Evolutionary conservation across 2,329 filamentous ascomycete species (phyloP).

Genomic region (Trichoderma breve): DNA sequence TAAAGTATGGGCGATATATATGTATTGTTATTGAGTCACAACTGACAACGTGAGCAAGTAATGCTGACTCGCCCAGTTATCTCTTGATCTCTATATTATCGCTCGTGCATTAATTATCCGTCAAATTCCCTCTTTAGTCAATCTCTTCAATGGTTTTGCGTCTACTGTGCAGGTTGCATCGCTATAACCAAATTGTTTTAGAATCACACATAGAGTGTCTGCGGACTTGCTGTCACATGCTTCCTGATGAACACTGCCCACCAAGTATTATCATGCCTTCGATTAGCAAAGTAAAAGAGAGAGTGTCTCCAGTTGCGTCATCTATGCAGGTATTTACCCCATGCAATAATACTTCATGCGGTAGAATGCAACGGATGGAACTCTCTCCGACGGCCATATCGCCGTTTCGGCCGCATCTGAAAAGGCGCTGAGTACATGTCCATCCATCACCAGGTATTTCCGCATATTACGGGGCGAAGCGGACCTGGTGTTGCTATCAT

Average conservation of each 20-base stretch:
- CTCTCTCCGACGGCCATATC: neutral
- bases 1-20: neutral
- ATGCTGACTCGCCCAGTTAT: neutral
- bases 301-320: neutral
- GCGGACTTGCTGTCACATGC: neutral
- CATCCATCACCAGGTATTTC: neutral
- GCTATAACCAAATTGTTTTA: neutral
- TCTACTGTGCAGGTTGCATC: neutral
- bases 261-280: neutral
- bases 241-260: neutral
- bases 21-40: too few species aligned
- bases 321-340: neutral
- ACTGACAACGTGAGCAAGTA: neutral
- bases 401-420: neutral
- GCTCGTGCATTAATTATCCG: neutral
- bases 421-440: neutral
- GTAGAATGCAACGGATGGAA: neutral
- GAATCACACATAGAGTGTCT: neutral
- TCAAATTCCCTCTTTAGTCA: accelerated
- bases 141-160: neutral
- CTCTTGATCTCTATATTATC: neutral
- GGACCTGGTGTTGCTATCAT: neutral
- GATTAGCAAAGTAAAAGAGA: neutral
- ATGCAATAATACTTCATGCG: neutral
- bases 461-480: neutral